Conservation (phyloP, 352 stramenopile genomes). For the Elongisporangium senticosum region DNA sequence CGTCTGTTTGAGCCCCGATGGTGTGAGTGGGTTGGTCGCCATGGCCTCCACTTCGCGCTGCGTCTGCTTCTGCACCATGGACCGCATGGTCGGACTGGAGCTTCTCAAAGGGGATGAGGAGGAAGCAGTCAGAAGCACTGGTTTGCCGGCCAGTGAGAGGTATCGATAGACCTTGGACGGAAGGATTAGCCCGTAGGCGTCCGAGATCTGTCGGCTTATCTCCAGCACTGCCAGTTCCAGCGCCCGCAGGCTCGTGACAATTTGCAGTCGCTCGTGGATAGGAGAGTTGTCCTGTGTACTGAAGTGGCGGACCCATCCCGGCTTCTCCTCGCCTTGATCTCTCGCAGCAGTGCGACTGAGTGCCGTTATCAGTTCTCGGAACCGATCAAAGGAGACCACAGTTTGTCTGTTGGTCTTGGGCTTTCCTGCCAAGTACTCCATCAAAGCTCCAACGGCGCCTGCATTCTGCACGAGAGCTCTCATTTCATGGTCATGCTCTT, state of each 20-base stretch:
- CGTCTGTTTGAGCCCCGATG: slow-evolving; percentile 23
- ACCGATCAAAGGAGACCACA: slow-evolving; percentile 18
- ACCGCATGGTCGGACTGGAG: background rate
- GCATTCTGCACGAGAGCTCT: slow-evolving; percentile 5
- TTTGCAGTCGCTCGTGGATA: background rate
- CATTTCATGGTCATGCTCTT: background rate
- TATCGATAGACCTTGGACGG: slow-evolving; percentile 21
- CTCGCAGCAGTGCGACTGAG: background rate
- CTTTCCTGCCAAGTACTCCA: slow-evolving; percentile 10
- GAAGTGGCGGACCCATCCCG: background rate
- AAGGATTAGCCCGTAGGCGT: slow-evolving; percentile 15
- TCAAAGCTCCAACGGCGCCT: slow-evolving; percentile 8
- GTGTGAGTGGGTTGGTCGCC: slow-evolving; percentile 28
- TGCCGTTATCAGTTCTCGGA: slow-evolving; percentile 9
- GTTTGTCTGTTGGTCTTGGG: background rate
- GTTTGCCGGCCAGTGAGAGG: slow-evolving; percentile 8
- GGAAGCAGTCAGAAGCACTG: background rate
- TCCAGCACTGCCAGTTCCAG: slow-evolving; percentile 32
- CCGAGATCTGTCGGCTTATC: slow-evolving; percentile 17
- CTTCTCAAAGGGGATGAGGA: background rate
- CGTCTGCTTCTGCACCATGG: slow-evolving; percentile 1
- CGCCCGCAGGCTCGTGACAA: slow-evolving; percentile 20
- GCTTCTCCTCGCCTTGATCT: background rate
- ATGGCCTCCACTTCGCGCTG: slow-evolving; percentile 16
- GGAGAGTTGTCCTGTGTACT: background rate